Percentiles rank a stretch among this genome's conserved stretches.
Evolutionary conservation across 129 eudicot species (phyloP).

Genomic region (Daucus carota): DH1_v3.0 NC_030386.2:9791001-9791500

Average conservation of each 20-base stretch:
- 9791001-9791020: constrained; percentile 76
- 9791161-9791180: background rate
- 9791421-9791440: background rate
- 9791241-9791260: background rate
- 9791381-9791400: background rate
- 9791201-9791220: background rate
- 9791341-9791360: background rate
- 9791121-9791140: background rate
- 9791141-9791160: background rate
- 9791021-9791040: constrained; percentile 89
- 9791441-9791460: background rate
- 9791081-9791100: background rate
- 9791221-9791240: background rate
- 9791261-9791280: background rate
- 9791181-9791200: background rate
- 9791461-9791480: background rate
- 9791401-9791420: background rate
- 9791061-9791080: background rate
- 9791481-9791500: constrained; percentile 85
- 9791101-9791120: background rate
- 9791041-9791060: constrained; percentile 64
- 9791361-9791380: background rate
- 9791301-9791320: background rate
- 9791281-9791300: background rate
- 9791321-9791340: background rate